Evolutionary conservation across 805 yeast genomes (phyloP), one percentile per base, ranked within the genome.

Genomic region (Huiozyma naganishii): DNA sequence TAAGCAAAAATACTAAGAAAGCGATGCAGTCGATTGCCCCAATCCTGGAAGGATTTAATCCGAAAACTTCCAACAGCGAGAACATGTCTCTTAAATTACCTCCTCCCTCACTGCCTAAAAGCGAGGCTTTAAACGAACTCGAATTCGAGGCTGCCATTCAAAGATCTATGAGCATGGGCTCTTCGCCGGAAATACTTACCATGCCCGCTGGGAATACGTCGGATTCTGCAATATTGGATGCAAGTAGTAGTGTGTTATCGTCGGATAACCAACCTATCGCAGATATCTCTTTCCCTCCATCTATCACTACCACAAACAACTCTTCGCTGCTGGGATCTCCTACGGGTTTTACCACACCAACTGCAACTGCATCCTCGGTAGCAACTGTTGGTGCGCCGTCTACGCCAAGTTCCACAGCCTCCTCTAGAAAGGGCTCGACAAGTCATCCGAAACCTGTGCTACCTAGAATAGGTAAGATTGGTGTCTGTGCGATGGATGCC

Each of bases 401-500:
- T 7, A 9, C 43, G 10, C 13, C 39, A 23, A 57, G 52, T 34
- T 56, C 63, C 3, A 50, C 52, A 8, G 43, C 54, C 1, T 50
- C 59, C 2, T 59, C 65, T 4, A 50, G 64, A 36, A 60, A 52
- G 37, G 48, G 61, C 2, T 59, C 66, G 1, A 44, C 57, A 6
- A 50, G 52, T 13, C 48, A 43, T 8, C 17, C 40, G 1, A 57
- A 54, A 36, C 50, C 79, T 4, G 71, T 72, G 49, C 55, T 79
- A 41, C 86, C 85, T 4, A 78, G 74, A 51, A 77, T 89, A 50
- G 97, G 98, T 35, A 89, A 86, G 52, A 86, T 92, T 53, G 99
- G 99, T 42, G 95, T 92, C 1, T 92, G 99, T 67, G 99, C 99
- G 8, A 89, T 92, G 97, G 99, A 92, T 64, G 81, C 89, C 46